Percentiles rank a stretch among this genome's conserved stretches.
Conservation (phyloP, 352 stramenopile genomes). For the Pythium biforme region DNA sequence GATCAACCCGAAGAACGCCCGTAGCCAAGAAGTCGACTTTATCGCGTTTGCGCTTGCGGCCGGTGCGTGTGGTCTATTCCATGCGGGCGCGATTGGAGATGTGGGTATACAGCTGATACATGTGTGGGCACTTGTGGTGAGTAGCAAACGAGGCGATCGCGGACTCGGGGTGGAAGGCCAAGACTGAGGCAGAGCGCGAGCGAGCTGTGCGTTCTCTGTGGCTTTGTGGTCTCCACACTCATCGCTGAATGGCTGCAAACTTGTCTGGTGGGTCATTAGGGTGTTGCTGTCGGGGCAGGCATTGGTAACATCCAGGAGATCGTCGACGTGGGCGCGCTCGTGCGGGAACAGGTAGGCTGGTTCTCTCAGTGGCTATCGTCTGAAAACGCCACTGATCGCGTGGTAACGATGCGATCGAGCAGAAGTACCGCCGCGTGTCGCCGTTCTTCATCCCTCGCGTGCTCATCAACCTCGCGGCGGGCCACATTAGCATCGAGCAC, state of each 20-base stretch:
- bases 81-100: too few relatives aligned
- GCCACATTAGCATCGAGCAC: conserved; percentile 90
- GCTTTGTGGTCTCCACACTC: too few relatives aligned
- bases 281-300: conserved; percentile 81
- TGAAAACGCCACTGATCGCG: background rate
- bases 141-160: conserved; percentile 66
- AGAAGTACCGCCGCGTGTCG: conserved; percentile 89
- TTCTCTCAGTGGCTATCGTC: too few relatives aligned
- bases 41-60: conserved; percentile 84
- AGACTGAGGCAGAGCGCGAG: conserved; percentile 65
- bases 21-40: conserved; percentile 81
- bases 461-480: conserved; percentile 92
- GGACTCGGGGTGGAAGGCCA: conserved; percentile 64
- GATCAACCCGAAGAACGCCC: conserved; percentile 64
- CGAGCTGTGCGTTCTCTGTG: conserved; percentile 40
- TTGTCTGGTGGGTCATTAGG: too few relatives aligned
- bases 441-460: conserved; percentile 94
- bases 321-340: conserved; percentile 64
- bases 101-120: background rate
- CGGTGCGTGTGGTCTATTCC: conserved; percentile 33
- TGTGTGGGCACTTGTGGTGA: background rate
- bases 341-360: conserved; percentile 73
- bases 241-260: too few relatives aligned
- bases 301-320: conserved; percentile 89
- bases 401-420: background rate